A percentile compares a stretch with the other conserved stretches of the same genome.
Evolutionary conservation across 345 rosid genomes (phyloP).

Genomic region (Bruguiera gymnorhiza): DNA sequence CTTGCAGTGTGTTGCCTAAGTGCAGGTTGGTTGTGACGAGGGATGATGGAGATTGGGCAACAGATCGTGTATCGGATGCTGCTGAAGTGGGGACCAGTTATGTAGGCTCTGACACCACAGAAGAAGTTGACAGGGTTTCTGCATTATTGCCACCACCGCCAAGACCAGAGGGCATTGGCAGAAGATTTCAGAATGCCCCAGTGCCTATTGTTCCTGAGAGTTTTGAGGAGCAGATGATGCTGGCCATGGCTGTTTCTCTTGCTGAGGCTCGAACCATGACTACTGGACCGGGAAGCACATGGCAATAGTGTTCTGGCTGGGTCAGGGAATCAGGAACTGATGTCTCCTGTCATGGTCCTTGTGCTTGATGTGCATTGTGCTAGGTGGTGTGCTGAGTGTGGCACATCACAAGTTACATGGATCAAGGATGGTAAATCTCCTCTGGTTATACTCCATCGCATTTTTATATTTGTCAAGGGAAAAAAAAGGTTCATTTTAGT

Average conservation of each 20-base stretch:
- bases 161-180: conserved; percentile 36
- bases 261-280: conserved; percentile 73
- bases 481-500: conserved; percentile 21
- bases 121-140: conserved; percentile 40
- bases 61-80: conserved; percentile 49
- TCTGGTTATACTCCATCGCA: conserved; percentile 6
- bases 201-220: conserved; percentile 71
- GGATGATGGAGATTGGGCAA: conserved; percentile 51
- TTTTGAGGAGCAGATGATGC: conserved; percentile 96
- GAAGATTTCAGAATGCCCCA: conserved; percentile 30
- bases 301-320: conserved; percentile 50
- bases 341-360: conserved; percentile 19
- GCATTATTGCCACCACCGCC: conserved; percentile 24
- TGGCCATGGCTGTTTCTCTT: conserved; percentile 89
- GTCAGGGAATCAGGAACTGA: conserved; percentile 16
- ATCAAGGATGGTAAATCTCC: conserved; percentile 23
- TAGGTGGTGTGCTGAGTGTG: conserved; percentile 10
- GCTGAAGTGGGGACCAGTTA: conserved; percentile 75
- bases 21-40: conserved; percentile 29
- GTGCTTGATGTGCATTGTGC: conserved; percentile 18
- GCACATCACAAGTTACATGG: conserved; percentile 14
- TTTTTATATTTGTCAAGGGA: conserved; percentile 24
- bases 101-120: conserved; percentile 56
- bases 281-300: conserved; percentile 47
- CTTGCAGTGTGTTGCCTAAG: conserved; percentile 27